Conservation (phyloP, 2,329 filamentous ascomycete species). For the Coniochaeta sp. region DNA sequence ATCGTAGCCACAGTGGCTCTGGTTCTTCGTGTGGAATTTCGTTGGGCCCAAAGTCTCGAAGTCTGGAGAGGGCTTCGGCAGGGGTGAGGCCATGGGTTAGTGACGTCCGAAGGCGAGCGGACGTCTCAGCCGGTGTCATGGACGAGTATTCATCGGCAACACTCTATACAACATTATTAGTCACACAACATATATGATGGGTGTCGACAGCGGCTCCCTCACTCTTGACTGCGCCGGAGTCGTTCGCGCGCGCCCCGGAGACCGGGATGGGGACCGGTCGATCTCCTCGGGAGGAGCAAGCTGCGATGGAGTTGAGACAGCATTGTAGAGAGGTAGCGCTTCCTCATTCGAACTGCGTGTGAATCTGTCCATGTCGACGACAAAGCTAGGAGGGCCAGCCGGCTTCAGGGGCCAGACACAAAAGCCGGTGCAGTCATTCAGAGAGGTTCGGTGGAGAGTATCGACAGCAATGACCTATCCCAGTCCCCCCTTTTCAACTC, state of each 20-base stretch:
- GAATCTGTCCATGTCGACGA: slow-evolving; percentile 16
- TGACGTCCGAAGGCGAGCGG: slow-evolving; percentile 73
- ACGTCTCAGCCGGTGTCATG: slow-evolving; percentile 72
- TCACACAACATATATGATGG: background rate
- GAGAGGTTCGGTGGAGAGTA: background rate
- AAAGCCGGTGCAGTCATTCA: background rate
- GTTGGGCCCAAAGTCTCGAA: slow-evolving; percentile 79
- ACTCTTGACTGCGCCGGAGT: slow-evolving; percentile 51
- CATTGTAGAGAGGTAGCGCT: slow-evolving; percentile 24
- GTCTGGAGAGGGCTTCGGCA: slow-evolving; percentile 70
- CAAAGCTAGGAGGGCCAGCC: background rate
- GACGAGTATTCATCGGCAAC: slow-evolving; percentile 55
- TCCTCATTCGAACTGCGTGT: slow-evolving; percentile 20
- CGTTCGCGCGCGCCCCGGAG: slow-evolving; percentile 34
- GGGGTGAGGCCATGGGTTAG: slow-evolving; percentile 73
- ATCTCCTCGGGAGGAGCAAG: slow-evolving; percentile 16
- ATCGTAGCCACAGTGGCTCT: slow-evolving; percentile 90
- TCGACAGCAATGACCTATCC: background rate
- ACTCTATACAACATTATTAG: slow-evolving; percentile 28
- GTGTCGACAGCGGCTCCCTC: slow-evolving; percentile 14
- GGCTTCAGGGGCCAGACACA: slow-evolving; percentile 4
- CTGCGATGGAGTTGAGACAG: slow-evolving; percentile 22
- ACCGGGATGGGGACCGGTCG: slow-evolving; percentile 25
- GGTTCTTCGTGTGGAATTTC: slow-evolving; percentile 91
- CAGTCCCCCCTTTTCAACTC: background rate